A percentile compares a stretch with the other conserved stretches of the same genome.
phyloP scores from a whole-genome alignment of 1,139 yeast genomes.

The Saccharomyces hybrid region DNA sequence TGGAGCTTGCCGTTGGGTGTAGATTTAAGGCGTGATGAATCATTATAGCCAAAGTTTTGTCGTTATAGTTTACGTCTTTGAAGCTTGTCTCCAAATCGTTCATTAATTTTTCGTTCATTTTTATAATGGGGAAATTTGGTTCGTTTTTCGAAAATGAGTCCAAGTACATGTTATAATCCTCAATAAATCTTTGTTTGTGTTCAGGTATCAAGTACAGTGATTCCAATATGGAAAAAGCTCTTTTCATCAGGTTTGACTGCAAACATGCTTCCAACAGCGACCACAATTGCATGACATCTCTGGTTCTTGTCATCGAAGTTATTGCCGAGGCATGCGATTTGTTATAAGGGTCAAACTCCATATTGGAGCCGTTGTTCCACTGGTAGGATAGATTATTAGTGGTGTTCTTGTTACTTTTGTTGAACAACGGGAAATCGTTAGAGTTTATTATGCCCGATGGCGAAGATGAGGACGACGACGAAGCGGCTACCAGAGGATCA shows the following conservation, averaged over 20 bases:
- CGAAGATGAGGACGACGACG: conserved; percentile 3
- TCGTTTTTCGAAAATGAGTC: conserved; percentile 35
- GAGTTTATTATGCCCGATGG: conserved; percentile 4
- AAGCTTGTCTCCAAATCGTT: conserved; percentile 31
- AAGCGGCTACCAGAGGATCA: not conserved
- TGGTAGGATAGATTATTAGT: not conserved
- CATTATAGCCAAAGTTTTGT: conserved; percentile 38
- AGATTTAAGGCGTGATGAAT: conserved; percentile 36
- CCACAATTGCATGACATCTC: conserved; percentile 61
- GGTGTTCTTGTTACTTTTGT: not conserved
- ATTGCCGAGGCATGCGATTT: conserved; percentile 19
- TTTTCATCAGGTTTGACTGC: conserved; percentile 53
- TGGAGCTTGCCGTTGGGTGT: conserved; percentile 1
- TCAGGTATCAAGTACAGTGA: conserved; percentile 45
- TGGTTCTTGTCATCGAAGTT: conserved; percentile 40
- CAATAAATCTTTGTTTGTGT: conserved; percentile 30
- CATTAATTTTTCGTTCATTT: conserved; percentile 26
- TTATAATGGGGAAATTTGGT: conserved; percentile 27
- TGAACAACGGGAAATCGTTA: not conserved
- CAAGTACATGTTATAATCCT: conserved; percentile 45
- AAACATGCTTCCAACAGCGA: conserved; percentile 75
- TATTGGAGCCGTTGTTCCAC: conserved; percentile 1
- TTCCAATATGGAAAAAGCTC: conserved; percentile 63
- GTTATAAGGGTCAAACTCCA: conserved; percentile 25
- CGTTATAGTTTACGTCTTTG: conserved; percentile 35